These are phyloP conservation scores for Chrysoporthe cubensis DNA, from an alignment of 2,329 filamentous ascomycete genomes.

Conservation along the genomic window DNA sequence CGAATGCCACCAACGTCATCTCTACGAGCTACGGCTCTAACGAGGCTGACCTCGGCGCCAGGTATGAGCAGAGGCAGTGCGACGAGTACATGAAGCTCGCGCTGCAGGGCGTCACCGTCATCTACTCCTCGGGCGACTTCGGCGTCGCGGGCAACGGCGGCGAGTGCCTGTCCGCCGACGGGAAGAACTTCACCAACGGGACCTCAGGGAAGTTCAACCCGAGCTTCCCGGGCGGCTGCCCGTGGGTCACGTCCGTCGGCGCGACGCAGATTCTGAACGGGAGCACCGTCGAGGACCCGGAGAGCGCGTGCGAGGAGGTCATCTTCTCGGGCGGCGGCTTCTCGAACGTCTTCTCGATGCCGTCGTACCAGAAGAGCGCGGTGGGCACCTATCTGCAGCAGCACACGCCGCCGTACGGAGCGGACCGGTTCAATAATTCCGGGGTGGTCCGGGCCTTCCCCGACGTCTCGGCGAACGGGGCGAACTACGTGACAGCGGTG, in stretches of 20 bases:
- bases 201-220: constrained; percentile 51
- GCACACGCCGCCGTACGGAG: constrained; percentile 46
- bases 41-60: constrained; percentile 52
- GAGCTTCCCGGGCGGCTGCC: constrained; percentile 51
- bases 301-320: constrained; percentile 50
- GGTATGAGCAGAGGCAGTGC: constrained; percentile 57
- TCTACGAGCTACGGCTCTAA: constrained; percentile 58
- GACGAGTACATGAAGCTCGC: constrained; percentile 61
- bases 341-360: constrained; percentile 51
- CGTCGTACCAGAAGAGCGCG: constrained; percentile 50
- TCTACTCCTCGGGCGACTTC: constrained; percentile 56
- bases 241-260: constrained; percentile 55
- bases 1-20: constrained; percentile 54
- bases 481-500: constrained; percentile 48
- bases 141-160: constrained; percentile 48
- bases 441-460: constrained; percentile 51
- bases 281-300: constrained; percentile 42
- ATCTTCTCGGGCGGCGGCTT: constrained; percentile 55
- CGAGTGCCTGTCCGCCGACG: constrained; percentile 41
- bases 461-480: constrained; percentile 51
- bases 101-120: constrained; percentile 53
- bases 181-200: constrained; percentile 35
- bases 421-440: constrained; percentile 51
- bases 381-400: constrained; percentile 47
- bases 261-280: constrained; percentile 50